Evolutionary conservation across 2,329 filamentous ascomycete genomes (phyloP).

Genomic region (Trichoderma lentiforme): DNA sequence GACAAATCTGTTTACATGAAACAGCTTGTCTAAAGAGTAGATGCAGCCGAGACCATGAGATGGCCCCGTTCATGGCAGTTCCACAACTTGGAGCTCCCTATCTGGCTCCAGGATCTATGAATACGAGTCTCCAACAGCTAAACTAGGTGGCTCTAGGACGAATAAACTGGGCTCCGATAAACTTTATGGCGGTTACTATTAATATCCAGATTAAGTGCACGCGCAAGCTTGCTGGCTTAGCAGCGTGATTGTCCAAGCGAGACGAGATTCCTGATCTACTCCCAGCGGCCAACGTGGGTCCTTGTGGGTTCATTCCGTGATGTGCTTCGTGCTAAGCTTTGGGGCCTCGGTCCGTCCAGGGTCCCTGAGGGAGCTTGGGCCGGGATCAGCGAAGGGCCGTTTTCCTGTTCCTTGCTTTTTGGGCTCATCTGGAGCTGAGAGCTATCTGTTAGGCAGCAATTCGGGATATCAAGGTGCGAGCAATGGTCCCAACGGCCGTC

Average conservation of each 20-base stretch:
- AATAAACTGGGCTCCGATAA: background rate
- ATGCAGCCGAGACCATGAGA: background rate
- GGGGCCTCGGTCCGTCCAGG: background rate
- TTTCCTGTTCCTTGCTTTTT: background rate
- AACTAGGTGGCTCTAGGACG: background rate
- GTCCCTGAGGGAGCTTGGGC: slow-evolving; percentile 1
- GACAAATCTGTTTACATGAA: background rate
- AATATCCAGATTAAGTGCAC: background rate
- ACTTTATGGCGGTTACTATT: slow-evolving; percentile 4
- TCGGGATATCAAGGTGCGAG: background rate
- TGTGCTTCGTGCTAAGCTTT: slow-evolving; percentile 13
- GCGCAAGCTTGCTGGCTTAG: slow-evolving; percentile 4
- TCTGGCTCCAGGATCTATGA: background rate
- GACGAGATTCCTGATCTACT: slow-evolving; percentile 1
- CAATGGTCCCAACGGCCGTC: background rate
- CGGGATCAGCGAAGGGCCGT: background rate
- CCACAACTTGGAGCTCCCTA: background rate
- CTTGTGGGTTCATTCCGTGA: background rate
- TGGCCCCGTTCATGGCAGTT: background rate
- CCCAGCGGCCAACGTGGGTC: background rate
- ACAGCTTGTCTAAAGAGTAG: background rate
- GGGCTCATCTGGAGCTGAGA: background rate
- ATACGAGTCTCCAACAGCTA: background rate
- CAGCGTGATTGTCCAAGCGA: background rate
- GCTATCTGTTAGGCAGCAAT: slow-evolving; percentile 9